phyloP scores from a whole-genome alignment of 2,329 filamentous ascomycete species.

The Lachnellula arida region DNA sequence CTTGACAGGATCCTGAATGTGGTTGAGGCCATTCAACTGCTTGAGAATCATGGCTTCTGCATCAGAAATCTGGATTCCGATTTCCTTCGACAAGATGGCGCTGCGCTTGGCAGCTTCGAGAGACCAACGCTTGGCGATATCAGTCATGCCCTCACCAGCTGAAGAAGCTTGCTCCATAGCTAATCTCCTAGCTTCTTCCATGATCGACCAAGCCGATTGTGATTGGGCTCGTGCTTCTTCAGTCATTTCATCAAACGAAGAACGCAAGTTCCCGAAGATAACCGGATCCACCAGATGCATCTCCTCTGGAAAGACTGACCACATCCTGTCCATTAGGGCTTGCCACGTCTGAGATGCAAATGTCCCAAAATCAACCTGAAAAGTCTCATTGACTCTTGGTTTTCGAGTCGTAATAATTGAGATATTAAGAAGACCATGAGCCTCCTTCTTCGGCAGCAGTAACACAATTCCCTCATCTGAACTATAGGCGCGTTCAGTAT shows the following conservation, averaged over 20 bases:
- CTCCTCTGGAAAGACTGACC: conserved; percentile 22
- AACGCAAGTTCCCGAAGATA: conserved; percentile 15
- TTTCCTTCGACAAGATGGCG: conserved; percentile 26
- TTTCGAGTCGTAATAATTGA: conserved; percentile 53
- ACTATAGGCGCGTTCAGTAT: conserved; percentile 39
- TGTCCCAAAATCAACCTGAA: conserved; percentile 54
- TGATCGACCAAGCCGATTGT: conserved; percentile 15
- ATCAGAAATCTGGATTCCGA: conserved; percentile 25
- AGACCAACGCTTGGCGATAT: conserved; percentile 22
- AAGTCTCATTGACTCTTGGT: conserved; percentile 57
- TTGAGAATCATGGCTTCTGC: conserved; percentile 33
- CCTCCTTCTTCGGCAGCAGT: conserved; percentile 50
- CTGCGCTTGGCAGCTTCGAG: conserved; percentile 27
- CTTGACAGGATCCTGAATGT: conserved; percentile 39
- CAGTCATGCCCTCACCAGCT: conserved; percentile 17
- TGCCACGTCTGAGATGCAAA: conserved; percentile 23
- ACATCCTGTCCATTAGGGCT: conserved; percentile 22
- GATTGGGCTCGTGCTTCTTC: conserved; percentile 20
- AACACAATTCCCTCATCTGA: conserved; percentile 31
- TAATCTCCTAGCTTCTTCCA: conserved; percentile 20
- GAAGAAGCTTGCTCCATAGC: conserved; percentile 21
- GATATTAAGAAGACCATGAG: conserved; percentile 53
- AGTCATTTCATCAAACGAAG: conserved; percentile 17
- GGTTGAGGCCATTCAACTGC: conserved; percentile 33
- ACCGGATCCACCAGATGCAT: conserved; percentile 12